A percentile compares a stretch with the other conserved stretches of the same genome.
These are phyloP conservation scores for Musa balbisiana DNA, from an alignment of 202 grass and related monocot species.

Conservation along the genomic window DNA sequence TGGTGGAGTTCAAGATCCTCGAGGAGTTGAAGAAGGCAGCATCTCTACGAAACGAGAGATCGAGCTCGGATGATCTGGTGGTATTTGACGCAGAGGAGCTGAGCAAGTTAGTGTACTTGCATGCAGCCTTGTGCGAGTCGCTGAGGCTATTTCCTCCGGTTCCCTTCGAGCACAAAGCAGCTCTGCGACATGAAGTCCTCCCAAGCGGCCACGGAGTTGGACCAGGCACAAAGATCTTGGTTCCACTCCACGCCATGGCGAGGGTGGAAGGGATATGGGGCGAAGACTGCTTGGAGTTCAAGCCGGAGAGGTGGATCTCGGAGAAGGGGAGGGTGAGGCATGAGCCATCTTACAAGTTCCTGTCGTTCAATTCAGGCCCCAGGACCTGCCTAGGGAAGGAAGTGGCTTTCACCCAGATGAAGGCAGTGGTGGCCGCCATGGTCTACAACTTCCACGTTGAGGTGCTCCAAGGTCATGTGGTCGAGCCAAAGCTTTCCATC, in stretches of 20 bases:
- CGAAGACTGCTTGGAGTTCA: constrained; percentile 2
- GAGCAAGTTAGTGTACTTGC: background rate
- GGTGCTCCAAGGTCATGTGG: background rate
- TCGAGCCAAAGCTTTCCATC: constrained; percentile 1
- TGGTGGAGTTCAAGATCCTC: background rate
- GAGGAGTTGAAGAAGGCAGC: background rate
- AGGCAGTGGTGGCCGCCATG: background rate
- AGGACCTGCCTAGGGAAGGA: constrained; percentile 6
- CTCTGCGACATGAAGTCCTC: background rate
- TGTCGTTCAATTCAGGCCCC: constrained; percentile 2
- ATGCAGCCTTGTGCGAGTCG: background rate
- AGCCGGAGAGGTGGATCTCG: constrained; percentile 4
- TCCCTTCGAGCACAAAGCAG: background rate
- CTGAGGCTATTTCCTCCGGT: background rate
- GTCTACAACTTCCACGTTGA: background rate
- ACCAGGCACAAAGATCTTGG: background rate
- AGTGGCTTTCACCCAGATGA: constrained; percentile 6
- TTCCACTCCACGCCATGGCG: background rate
- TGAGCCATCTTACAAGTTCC: constrained; percentile 4
- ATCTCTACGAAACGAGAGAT: background rate
- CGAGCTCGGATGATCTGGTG: background rate
- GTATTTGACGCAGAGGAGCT: background rate
- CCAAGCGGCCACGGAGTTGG: background rate
- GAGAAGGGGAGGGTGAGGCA: constrained; percentile 3
- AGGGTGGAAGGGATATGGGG: constrained; percentile 1